Percentiles rank a stretch among this genome's conserved stretches.
These are phyloP conservation scores for Narthecium ossifragum DNA, from an alignment of 106 monocot genomes.

Conservation along the genomic window DNA sequence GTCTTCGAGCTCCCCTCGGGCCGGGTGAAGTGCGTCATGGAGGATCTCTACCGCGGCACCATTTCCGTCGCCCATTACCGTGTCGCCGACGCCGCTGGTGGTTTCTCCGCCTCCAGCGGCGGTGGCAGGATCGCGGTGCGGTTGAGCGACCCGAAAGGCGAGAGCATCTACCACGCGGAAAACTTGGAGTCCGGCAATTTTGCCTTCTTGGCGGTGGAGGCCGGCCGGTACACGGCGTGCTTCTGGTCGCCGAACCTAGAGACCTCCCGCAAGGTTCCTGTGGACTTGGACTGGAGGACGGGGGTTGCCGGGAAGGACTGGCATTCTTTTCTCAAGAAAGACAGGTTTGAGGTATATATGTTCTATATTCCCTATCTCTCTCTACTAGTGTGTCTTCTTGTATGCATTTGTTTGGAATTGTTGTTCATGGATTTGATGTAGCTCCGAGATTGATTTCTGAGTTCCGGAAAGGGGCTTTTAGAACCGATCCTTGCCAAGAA, in stretches of 20 bases:
- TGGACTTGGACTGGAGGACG: slow-evolving; percentile 31
- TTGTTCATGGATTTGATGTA: neutral
- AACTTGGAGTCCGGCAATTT: slow-evolving; percentile 26
- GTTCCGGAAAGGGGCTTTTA: neutral
- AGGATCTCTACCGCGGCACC: slow-evolving; percentile 24
- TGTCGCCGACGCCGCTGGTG: neutral
- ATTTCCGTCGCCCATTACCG: slow-evolving; percentile 25
- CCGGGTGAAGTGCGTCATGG: slow-evolving; percentile 27
- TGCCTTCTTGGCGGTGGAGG: slow-evolving; percentile 15
- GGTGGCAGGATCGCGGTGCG: neutral
- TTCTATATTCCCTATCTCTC: neutral
- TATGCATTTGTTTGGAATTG: neutral
- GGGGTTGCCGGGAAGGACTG: slow-evolving; percentile 10
- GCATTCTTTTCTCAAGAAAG: slow-evolving; percentile 14
- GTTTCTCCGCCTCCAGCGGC: neutral
- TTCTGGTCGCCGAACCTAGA: slow-evolving; percentile 30
- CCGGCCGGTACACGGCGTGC: slow-evolving; percentile 27
- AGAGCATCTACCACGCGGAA: slow-evolving; percentile 19
- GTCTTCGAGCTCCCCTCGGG: slow-evolving; percentile 37
- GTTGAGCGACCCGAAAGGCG: slow-evolving; percentile 25
- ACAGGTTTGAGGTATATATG: slow-evolving; percentile 18
- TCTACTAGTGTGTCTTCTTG: neutral
- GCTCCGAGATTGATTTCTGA: neutral
- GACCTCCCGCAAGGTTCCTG: slow-evolving; percentile 16
- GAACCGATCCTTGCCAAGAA: too few species aligned